Evolutionary conservation across 73 alveolate genomes (phyloP), one percentile per base, ranked within the genome.

Genomic region (Stentor coeruleus): DNA sequence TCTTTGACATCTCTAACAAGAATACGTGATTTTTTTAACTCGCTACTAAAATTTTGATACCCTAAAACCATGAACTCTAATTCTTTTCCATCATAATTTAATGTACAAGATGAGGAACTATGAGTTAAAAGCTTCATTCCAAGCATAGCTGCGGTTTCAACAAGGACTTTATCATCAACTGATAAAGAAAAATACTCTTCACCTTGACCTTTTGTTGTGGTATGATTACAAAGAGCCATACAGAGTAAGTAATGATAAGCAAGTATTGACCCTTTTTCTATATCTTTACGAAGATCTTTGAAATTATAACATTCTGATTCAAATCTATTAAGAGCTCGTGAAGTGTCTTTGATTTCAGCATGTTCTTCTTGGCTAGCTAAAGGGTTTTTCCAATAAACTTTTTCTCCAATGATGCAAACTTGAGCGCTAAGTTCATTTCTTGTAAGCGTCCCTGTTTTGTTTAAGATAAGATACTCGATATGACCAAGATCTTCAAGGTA

Each of bases 371-470:
- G 66, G 6, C 28, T 49, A 49, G 20, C 6, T 11, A 49, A 6
- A 49, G 66, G 79, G 2, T 26, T 15, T 20, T 66, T 66, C 33
- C 36, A 66, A 2, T 26, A 66, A 33, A 66, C n/a, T 2, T 66
- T 31, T 20, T 66, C 79, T 20, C 36, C 36, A 66, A 66, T 33
- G 33, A 66, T 33, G 33, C 79, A 66, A 2, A 66, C 79, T 66
- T 66, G 79, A 66, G 37, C 79, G 1, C n/a, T 20, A 1, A 66
- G 39, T 40, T 66, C 49, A 31, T 66, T 66, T 66, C 33, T 33
- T 0, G 79, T 66, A 20, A 66, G 37, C 1, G 79, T 66, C 41
- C 79, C 79, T 20, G 79, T 66, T 31, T 66, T 66, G 33, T 66
- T 31, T 11, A 66, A 37, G n/a, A 66, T 11, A 33, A 66, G n/a